phyloP scores from a whole-genome alignment of 2,329 filamentous ascomycete species.

The Aspergillus sergii region DNA sequence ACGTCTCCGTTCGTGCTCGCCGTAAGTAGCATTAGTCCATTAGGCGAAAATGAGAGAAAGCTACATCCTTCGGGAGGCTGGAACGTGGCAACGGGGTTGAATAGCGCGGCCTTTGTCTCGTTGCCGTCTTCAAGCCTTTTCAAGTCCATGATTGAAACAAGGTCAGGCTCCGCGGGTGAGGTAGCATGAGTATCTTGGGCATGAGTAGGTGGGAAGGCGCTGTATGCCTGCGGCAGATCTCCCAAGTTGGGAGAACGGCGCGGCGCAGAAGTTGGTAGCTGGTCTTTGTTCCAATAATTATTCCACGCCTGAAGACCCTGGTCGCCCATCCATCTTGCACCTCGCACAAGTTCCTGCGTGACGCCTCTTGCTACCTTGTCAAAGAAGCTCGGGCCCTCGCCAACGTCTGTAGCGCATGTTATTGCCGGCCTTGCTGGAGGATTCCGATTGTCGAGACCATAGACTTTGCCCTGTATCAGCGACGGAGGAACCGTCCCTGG shows the following conservation, averaged over 20 bases:
- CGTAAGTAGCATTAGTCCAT: conserved; percentile 50
- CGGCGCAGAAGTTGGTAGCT: conserved; percentile 29
- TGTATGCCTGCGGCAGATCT: conserved; percentile 36
- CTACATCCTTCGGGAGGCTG: conserved; percentile 53
- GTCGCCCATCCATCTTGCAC: conserved; percentile 53
- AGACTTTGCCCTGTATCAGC: conserved; percentile 38
- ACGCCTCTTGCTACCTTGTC: conserved; percentile 52
- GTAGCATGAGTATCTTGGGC: conserved; percentile 42
- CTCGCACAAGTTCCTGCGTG: conserved; percentile 52
- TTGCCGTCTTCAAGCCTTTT: conserved; percentile 45
- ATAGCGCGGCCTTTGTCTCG: conserved; percentile 36
- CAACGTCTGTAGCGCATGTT: conserved; percentile 49
- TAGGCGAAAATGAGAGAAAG: conserved; percentile 52
- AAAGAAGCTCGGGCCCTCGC: conserved; percentile 51
- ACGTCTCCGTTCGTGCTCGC: conserved; percentile 53
- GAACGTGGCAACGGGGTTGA: conserved; percentile 47
- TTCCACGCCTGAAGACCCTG: conserved; percentile 54
- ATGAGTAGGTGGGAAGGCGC: conserved; percentile 50
- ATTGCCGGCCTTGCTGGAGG: conserved; percentile 46
- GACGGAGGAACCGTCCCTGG: conserved; percentile 43
- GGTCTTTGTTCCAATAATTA: conserved; percentile 53
- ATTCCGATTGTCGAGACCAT: conserved; percentile 46
- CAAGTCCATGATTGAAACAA: conserved; percentile 51
- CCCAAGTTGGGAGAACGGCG: conserved; percentile 34
- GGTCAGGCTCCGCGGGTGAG: conserved; percentile 43